Evolutionary conservation across 176 grass and related monocot genomes (phyloP), one percentile per base, ranked within the genome.

Genomic region (Oryza rufipogon): DNA sequence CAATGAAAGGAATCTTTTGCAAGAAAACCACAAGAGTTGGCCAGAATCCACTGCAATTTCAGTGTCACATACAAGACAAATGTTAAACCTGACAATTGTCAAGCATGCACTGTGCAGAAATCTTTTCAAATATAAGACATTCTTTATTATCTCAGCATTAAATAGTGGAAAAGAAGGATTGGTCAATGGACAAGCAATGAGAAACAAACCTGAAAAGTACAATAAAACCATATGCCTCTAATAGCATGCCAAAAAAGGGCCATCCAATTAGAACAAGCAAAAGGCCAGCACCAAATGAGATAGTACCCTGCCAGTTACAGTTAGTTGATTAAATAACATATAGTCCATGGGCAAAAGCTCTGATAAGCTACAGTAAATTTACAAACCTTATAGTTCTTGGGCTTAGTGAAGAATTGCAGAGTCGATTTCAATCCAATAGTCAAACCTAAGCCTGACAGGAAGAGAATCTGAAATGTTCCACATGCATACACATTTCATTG

Each of bases 371-470:
- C 48, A 13, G 72, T 64, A 14, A 2, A 72, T 23, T 65, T 2
- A 13, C 39, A 66, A 81, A 98, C 96, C 96, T 98, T 98, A 77
- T 94, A 98, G 66, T 98, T 98, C 76, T 98, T 98, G 67, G 87
- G 96, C 66, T 96, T 98, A 49, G 87, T 94, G 74, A 98, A 98
- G 84, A 98, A 98, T 33, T 98, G 96, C 96, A 98, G 89, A 20
- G 96, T 96, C 87, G 96, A 98, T 85, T 96, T 98, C 66, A 98
- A 86, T 17, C 96, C 96, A 78, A 96, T 98, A 30, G 96, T 96
- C 85, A 98, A 44, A 89, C 94, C 94, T 66, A 98, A 69, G 36
- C 96, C 96, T 49, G 96, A 98, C 39, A 98, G 81, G 70, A 98
- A 96, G 68, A 98, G 96, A 73, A 98, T 96, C 93, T 98, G 91